Evolutionary conservation across 345 rosid genomes (phyloP), one percentile per base, ranked within the genome.

Genomic region (Stellera chamaejasme): DNA sequence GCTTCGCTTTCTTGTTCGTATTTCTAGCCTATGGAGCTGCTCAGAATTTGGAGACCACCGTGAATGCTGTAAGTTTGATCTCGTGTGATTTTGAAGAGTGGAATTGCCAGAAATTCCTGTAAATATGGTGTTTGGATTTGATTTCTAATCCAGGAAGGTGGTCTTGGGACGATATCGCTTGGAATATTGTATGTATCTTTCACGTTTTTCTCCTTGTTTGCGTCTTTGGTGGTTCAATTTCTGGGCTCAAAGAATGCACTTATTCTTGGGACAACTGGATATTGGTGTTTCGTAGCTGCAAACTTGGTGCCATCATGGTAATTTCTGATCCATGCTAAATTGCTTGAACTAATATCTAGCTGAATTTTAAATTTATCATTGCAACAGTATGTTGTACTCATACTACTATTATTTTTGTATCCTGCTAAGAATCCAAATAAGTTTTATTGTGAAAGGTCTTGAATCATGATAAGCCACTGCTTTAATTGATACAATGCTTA

Each of bases 11-110:
- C 50, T 64, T 91, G 66, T 76, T 91, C 52, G 59, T 91, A 58
- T 91, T 91, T 69, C 85, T 78, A 56, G 86, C 96, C 52, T 91
- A 73, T 50, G 98, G 98, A 55, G 98, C 96, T 61, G 96, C 98
- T 62, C 96, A 92, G 79, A 92, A 92, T 76, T 81, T 92, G 13
- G 87, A 92, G 72, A 85, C 87, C 11, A 88, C 88, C 26, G 67
- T 92, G 63, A 88, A 92, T 61, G 68, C 84, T 45, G 96, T 92
- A 55, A 75, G 81, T 74, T 59, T 48, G 15, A 4, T 3, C 11
- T 55, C 39, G 32, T 54, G 5, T n/a, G 57, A 23, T 56, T 19
- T 0, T 52, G 46, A 14, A 15, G 15, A 50, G 43, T 49, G 56
- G 14, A 59, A 56, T 43, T 10, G 9, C 43, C 32, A 28, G 56